These are phyloP conservation scores for Anthostomella pinea DNA, from an alignment of 2,329 filamentous ascomycete genomes.

Conservation along the genomic window DNA sequence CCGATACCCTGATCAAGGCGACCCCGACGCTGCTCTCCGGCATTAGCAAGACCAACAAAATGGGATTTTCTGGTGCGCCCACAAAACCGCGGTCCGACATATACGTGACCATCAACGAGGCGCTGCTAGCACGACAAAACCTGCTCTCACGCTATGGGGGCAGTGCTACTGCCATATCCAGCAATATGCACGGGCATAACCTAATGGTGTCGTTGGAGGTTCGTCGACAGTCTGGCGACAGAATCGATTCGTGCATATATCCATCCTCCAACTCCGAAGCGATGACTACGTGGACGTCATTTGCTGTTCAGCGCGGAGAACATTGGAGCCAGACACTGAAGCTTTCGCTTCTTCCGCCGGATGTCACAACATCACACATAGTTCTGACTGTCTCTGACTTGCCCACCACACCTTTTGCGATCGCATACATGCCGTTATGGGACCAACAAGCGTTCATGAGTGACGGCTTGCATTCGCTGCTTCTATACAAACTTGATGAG, in stretches of 20 bases:
- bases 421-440: constrained; percentile 94
- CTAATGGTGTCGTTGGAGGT: constrained; percentile 89
- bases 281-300: constrained; percentile 84
- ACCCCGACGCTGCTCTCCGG: constrained; percentile 86
- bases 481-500: constrained; percentile 91
- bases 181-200: constrained; percentile 64
- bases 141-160: constrained; percentile 64
- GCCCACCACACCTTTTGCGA: constrained; percentile 82
- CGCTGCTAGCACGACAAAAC: constrained; percentile 74
- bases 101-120: constrained; percentile 81
- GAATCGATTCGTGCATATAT: constrained; percentile 84
- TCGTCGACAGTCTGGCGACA: constrained; percentile 71
- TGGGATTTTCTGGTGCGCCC: constrained; percentile 91
- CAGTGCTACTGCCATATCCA: constrained; percentile 69
- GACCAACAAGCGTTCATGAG: constrained; percentile 84
- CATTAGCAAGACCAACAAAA: constrained; percentile 77
- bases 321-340: constrained; percentile 87
- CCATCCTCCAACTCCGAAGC: constrained; percentile 77
- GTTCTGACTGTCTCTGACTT: constrained; percentile 87
- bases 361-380: constrained; percentile 80
- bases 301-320: constrained; percentile 73
- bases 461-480: constrained; percentile 76
- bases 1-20: constrained; percentile 76
- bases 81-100: constrained; percentile 89
- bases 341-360: constrained; percentile 71